Conservation (phyloP, 2,329 filamentous ascomycete genomes). For the Claviceps digitariae region DNA sequence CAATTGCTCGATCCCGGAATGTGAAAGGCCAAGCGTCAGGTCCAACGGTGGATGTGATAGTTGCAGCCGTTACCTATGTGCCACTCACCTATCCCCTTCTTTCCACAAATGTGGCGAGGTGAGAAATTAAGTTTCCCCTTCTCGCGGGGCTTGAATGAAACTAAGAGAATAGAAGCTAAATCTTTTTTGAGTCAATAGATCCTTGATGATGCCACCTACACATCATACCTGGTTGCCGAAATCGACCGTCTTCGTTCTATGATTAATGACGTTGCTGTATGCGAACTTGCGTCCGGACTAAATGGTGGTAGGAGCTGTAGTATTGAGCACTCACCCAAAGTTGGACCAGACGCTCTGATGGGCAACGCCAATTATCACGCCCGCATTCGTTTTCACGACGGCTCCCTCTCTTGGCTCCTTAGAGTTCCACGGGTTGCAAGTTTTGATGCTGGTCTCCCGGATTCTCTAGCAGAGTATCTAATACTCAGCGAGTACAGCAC, state of each 20-base stretch:
- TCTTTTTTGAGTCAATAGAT: too few species aligned
- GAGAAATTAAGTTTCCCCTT: not conserved
- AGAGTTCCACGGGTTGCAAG: constrained; percentile 11
- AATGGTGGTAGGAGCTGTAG: constrained; percentile 6
- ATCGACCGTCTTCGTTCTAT: constrained; percentile 5
- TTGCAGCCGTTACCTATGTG: not conserved
- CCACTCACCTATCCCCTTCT: not conserved
- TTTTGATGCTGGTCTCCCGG: constrained; percentile 6
- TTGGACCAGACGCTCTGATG: constrained; percentile 10
- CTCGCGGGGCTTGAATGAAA: not conserved
- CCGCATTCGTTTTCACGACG: constrained; percentile 15
- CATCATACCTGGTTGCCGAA: constrained; percentile 4
- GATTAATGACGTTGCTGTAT: constrained; percentile 9
- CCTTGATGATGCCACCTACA: constrained; percentile 3
- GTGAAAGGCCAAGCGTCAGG: too few species aligned
- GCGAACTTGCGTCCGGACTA: constrained; percentile 8
- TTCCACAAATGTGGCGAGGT: not conserved
- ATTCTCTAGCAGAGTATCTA: constrained; percentile 12
- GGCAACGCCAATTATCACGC: constrained; percentile 17
- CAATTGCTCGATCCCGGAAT: too few species aligned
- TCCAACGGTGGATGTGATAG: too few species aligned
- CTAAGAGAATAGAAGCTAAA: too few species aligned
- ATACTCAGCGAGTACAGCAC: constrained; percentile 18
- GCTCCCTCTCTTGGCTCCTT: constrained; percentile 14
- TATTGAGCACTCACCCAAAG: constrained; percentile 6